Percentiles rank a stretch among this genome's conserved stretches.
phyloP scores from a whole-genome alignment of 225 moss, liverwort and hornwort genomes.

The Lunularia cruciata region DNA sequence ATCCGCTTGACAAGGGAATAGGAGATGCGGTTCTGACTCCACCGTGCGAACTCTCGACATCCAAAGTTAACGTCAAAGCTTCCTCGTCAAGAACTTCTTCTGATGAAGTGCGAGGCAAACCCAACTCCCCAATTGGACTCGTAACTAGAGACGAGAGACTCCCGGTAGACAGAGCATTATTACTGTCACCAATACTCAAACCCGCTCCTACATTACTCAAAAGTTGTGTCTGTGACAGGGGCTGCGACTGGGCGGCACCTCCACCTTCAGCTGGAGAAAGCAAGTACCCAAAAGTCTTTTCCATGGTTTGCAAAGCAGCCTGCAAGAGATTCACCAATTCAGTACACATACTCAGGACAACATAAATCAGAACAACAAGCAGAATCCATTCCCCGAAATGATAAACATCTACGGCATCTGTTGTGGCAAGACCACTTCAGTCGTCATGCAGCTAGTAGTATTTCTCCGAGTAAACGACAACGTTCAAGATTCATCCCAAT shows the following conservation, averaged over 20 bases:
- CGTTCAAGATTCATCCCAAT: no score
- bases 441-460: no score
- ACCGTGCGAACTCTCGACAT: conserved; percentile 63
- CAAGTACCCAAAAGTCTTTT: conserved; percentile 90
- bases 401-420: no score
- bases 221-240: conserved; percentile 33
- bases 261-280: conserved; percentile 71
- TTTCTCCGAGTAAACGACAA: no score
- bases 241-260: conserved; percentile 39
- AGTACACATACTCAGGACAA: conserved; percentile 2
- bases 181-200: conserved; percentile 29
- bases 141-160: conserved; percentile 37
- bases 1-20: conserved; percentile 35
- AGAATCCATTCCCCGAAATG: no score
- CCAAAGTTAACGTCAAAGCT: conserved; percentile 65
- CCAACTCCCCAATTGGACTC: conserved; percentile 48
- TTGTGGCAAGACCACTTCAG: no score
- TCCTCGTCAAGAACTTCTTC: conserved; percentile 93
- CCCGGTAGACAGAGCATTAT: conserved; percentile 37
- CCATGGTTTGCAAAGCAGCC: conserved; percentile 95
- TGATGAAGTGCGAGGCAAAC: conserved; percentile 69
- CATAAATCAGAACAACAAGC: no score
- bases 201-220: conserved; percentile 29
- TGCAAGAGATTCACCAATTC: conserved; percentile 19
- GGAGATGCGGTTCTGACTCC: conserved; percentile 33